These are phyloP conservation scores for Lasiosphaeria miniovina DNA, from an alignment of 495 filamentous ascomycete genomes.

Conservation along the genomic window DNA sequence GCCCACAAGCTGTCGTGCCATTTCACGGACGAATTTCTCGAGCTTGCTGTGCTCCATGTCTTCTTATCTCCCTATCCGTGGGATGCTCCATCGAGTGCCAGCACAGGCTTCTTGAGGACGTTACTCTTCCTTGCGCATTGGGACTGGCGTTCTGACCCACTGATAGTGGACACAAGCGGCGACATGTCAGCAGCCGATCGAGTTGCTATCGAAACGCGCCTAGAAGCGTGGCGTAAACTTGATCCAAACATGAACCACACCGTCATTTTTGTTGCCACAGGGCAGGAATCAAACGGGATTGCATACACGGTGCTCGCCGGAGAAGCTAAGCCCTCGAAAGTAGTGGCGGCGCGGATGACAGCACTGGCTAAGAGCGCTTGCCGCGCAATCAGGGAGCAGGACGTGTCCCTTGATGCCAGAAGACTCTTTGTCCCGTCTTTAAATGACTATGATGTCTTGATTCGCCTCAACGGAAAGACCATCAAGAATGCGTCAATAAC, in stretches of 20 bases:
- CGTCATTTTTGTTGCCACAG: slow-evolving; percentile 77
- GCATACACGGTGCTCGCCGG: slow-evolving; percentile 69
- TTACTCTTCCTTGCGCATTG: slow-evolving; percentile 74
- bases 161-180: slow-evolving; percentile 70
- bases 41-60: slow-evolving; percentile 68
- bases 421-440: slow-evolving; percentile 66
- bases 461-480: slow-evolving; percentile 61
- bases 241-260: slow-evolving; percentile 85
- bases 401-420: slow-evolving; percentile 52
- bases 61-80: slow-evolving; percentile 86
- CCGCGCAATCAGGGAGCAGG: slow-evolving; percentile 55
- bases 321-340: slow-evolving; percentile 59
- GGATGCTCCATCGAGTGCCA: slow-evolving; percentile 71
- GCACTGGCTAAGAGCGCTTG: slow-evolving; percentile 71
- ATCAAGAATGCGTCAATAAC: slow-evolving; percentile 26
- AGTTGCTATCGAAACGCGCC: slow-evolving; percentile 60
- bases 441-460: slow-evolving; percentile 78
- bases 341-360: slow-evolving; percentile 81
- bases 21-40: slow-evolving; percentile 74
- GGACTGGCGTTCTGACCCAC: slow-evolving; percentile 84
- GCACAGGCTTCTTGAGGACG: slow-evolving; percentile 77
- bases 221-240: slow-evolving; percentile 77
- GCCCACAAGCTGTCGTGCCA: slow-evolving; percentile 75
- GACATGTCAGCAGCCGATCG: slow-evolving; percentile 55
- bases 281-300: slow-evolving; percentile 70